Percentiles rank a stretch among this genome's conserved stretches.
phyloP scores from a whole-genome alignment of 768 basidiomycete species.

The Dentipellis sp. region DNA sequence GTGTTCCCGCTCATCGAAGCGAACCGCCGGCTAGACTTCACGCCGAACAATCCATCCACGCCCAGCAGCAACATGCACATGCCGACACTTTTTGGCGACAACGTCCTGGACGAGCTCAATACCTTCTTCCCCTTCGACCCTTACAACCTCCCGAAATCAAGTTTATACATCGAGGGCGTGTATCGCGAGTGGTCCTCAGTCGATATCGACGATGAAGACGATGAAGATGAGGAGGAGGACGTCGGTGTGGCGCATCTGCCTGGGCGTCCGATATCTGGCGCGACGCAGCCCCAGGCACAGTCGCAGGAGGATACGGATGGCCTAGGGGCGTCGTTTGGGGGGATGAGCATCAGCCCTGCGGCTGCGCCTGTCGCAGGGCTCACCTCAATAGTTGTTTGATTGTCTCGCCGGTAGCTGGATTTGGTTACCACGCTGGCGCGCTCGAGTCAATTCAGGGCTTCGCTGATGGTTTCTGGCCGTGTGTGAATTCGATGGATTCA shows the following conservation, averaged over 20 bases:
- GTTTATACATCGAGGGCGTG: conserved; percentile 66
- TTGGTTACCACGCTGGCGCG: not conserved
- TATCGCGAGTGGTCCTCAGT: conserved; percentile 90
- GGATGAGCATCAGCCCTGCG: conserved; percentile 78
- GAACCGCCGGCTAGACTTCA: conserved; percentile 65
- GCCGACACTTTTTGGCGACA: conserved; percentile 9
- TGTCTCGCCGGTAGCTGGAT: not conserved
- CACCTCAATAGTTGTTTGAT: not conserved
- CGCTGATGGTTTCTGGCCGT: no score
- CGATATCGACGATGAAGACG: conserved; percentile 58
- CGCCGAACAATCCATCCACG: conserved; percentile 12
- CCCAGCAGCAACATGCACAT: not conserved
- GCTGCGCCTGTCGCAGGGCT: not conserved
- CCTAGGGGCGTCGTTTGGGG: conserved; percentile 60
- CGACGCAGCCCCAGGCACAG: conserved; percentile 5
- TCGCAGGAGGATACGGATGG: conserved; percentile 31
- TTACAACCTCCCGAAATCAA: conserved; percentile 78
- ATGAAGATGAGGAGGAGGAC: conserved; percentile 55
- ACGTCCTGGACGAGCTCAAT: conserved; percentile 57
- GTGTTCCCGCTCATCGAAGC: conserved; percentile 87
- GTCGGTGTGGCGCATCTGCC: conserved; percentile 29
- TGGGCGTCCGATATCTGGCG: conserved; percentile 5
- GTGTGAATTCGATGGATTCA: no score
- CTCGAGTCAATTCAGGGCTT: no score
- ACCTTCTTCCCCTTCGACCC: conserved; percentile 99